These are phyloP conservation scores for Colletotrichum spaethianum DNA, from an alignment of 2,329 filamentous ascomycete species.

Conservation along the genomic window DNA sequence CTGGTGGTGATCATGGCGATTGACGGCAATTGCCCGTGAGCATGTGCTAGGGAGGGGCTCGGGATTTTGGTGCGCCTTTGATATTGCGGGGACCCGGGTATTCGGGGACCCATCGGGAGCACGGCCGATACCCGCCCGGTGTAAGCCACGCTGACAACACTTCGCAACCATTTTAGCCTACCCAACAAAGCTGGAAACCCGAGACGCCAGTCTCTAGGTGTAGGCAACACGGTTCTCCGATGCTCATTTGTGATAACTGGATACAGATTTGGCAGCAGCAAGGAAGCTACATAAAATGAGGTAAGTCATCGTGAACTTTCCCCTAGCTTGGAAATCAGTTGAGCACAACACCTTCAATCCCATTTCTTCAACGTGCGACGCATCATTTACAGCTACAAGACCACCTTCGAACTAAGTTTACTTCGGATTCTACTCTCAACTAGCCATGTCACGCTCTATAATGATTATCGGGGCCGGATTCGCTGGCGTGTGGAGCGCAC, in stretches of 20 bases:
- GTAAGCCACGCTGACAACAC: background rate
- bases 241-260: background rate
- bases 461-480: slow-evolving; percentile 52
- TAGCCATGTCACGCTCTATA: slow-evolving; percentile 35
- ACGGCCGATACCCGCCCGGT: background rate
- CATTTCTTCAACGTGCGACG: background rate
- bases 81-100: slow-evolving; percentile 18
- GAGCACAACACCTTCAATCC: background rate
- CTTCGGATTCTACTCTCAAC: background rate
- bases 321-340: background rate
- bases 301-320: no score
- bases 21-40: background rate
- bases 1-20: background rate
- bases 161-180: background rate
- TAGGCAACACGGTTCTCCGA: background rate
- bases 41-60: background rate
- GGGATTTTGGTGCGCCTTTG: background rate
- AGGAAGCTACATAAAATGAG: background rate
- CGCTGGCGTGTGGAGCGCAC: slow-evolving; percentile 54
- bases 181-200: background rate
- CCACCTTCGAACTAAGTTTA: background rate
- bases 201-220: background rate
- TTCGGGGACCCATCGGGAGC: slow-evolving; percentile 16
- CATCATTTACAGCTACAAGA: background rate
- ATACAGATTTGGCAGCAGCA: background rate